A percentile compares a stretch with the other conserved stretches of the same genome.
These are phyloP conservation scores for Anastatica hierochuntica DNA, from an alignment of 345 rosid species.

Conservation along the genomic window DNA sequence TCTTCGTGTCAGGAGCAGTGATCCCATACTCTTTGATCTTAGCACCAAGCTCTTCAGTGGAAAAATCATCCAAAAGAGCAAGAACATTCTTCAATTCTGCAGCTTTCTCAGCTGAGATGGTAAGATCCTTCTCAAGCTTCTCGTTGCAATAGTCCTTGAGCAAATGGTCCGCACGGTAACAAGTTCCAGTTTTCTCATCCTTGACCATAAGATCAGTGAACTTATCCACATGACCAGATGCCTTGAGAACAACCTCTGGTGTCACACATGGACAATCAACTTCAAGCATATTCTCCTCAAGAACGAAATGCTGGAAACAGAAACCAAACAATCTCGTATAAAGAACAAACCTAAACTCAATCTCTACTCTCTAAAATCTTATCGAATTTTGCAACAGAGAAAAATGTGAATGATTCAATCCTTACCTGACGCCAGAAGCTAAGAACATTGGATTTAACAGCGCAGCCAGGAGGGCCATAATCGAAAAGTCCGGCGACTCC, in stretches of 20 bases:
- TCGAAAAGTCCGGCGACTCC: conserved; percentile 94
- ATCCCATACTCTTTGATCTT: conserved; percentile 80
- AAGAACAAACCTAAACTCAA: background rate
- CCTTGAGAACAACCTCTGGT: conserved; percentile 86
- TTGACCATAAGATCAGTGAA: conserved; percentile 97
- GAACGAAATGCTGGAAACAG: conserved; percentile 78
- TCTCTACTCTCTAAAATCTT: too few relatives aligned
- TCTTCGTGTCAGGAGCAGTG: conserved; percentile 71
- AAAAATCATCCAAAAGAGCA: conserved; percentile 72
- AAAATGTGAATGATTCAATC: background rate
- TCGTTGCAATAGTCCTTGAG: conserved; percentile 83
- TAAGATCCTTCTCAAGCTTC: conserved; percentile 78
- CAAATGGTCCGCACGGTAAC: conserved; percentile 86
- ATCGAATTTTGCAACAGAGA: too few relatives aligned
- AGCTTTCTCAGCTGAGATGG: conserved; percentile 55
- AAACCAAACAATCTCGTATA: too few relatives aligned
- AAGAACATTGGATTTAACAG: conserved; percentile 76
- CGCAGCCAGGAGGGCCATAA: conserved; percentile 87
- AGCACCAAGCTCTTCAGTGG: conserved; percentile 65
- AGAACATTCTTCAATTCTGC: conserved; percentile 74
- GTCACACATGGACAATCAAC: conserved; percentile 95
- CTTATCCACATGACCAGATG: conserved; percentile 96
- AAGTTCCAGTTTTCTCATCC: conserved; percentile 77
- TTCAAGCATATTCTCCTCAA: conserved; percentile 90
- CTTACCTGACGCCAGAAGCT: conserved; percentile 91